phyloP scores from a whole-genome alignment of 176 grass and related monocot species.

The barley (Hordeum vulgare) region MorexV3_pseudomolecules_assembly NC_058518.1:499289081-499289580 shows the following conservation, averaged over 20 bases:
- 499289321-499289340: slow-evolving; percentile 78
- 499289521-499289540: slow-evolving; percentile 11
- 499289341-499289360: slow-evolving; percentile 97
- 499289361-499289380: slow-evolving; percentile 48
- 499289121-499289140: slow-evolving; percentile 65
- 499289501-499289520: background rate
- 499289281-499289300: slow-evolving; percentile 1
- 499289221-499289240: no score
- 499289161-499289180: slow-evolving; percentile 58
- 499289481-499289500: background rate
- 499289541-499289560: no score
- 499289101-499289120: slow-evolving; percentile 96
- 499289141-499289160: slow-evolving; percentile 55
- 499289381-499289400: background rate
- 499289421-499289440: background rate
- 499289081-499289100: slow-evolving; percentile 85
- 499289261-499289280: background rate
- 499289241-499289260: background rate
- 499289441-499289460: background rate
- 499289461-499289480: background rate
- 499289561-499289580: background rate
- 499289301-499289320: slow-evolving; percentile 57
- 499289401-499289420: background rate
- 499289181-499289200: slow-evolving; percentile 1
- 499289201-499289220: background rate